A percentile compares a stretch with the other conserved stretches of the same genome.
phyloP scores from a whole-genome alignment of 1,139 yeast species.

The Debaryomyces coudertii region DNA sequence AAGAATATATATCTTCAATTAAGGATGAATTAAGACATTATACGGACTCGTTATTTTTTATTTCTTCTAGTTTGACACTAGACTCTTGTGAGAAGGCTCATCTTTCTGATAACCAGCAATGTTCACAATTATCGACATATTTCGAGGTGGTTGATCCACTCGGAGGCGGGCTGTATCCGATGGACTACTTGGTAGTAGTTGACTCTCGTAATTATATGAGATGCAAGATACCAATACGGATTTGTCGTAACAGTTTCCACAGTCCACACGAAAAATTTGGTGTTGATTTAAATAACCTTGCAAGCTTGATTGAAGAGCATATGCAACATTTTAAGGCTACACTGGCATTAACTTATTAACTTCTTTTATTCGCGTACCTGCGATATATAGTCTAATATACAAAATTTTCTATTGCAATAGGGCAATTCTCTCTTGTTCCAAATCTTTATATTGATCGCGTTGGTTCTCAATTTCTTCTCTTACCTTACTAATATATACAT shows the following conservation, averaged over 20 bases:
- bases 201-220: conserved; percentile 27
- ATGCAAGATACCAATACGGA: conserved; percentile 27
- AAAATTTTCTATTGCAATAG: conserved; percentile 32
- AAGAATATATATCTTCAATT: conserved; percentile 25
- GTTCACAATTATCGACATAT: conserved; percentile 26
- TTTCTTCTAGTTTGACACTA: conserved; percentile 17
- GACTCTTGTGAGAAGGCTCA: conserved; percentile 8
- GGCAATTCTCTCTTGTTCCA: conserved; percentile 52
- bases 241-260: conserved; percentile 17
- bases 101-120: conserved; percentile 18
- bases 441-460: conserved; percentile 51
- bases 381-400: conserved; percentile 8
- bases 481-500: conserved; percentile 66
- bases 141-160: conserved; percentile 46
- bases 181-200: conserved; percentile 42
- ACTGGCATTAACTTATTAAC: not conserved
- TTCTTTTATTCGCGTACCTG: not conserved
- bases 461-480: conserved; percentile 58
- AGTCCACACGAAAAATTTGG: conserved; percentile 26
- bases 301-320: conserved; percentile 26
- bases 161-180: conserved; percentile 56
- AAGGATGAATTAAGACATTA: conserved; percentile 15
- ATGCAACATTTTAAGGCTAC: conserved; percentile 16
- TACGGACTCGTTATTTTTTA: conserved; percentile 15
- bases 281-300: conserved; percentile 22